These are phyloP conservation scores for Globisporangium polare DNA, from an alignment of 352 stramenopile genomes.

Conservation along the genomic window DNA sequence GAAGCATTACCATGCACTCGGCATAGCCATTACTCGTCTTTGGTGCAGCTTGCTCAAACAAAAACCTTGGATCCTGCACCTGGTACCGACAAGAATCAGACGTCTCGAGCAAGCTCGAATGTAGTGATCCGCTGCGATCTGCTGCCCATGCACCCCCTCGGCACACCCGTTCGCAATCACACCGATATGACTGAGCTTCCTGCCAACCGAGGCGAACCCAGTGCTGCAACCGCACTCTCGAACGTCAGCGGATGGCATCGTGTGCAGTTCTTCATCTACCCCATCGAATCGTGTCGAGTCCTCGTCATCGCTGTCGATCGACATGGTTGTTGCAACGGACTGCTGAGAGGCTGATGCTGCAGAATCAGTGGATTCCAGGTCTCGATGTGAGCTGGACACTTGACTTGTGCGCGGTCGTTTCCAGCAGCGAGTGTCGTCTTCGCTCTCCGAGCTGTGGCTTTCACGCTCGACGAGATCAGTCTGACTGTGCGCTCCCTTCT, in stretches of 20 bases:
- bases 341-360: background rate
- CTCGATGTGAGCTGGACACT: background rate
- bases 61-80: background rate
- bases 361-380: background rate
- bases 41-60: background rate
- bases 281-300: background rate
- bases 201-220: background rate
- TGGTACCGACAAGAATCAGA: background rate
- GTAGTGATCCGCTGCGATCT: background rate
- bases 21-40: background rate
- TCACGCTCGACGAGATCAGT: background rate
- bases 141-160: background rate
- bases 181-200: background rate
- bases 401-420: background rate
- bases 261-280: background rate
- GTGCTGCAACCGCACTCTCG: background rate
- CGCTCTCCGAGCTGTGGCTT: background rate
- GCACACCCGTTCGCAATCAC: background rate
- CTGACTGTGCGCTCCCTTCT: background rate
- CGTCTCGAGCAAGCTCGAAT: background rate
- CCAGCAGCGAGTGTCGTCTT: background rate
- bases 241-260: background rate
- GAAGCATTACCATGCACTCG: background rate
- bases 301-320: background rate
- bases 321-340: background rate